Evolutionary conservation across 1,284 basidiomycete genomes (phyloP), one percentile per base, ranked within the genome.

Genomic region (Rhodotorula sp.): DNA sequence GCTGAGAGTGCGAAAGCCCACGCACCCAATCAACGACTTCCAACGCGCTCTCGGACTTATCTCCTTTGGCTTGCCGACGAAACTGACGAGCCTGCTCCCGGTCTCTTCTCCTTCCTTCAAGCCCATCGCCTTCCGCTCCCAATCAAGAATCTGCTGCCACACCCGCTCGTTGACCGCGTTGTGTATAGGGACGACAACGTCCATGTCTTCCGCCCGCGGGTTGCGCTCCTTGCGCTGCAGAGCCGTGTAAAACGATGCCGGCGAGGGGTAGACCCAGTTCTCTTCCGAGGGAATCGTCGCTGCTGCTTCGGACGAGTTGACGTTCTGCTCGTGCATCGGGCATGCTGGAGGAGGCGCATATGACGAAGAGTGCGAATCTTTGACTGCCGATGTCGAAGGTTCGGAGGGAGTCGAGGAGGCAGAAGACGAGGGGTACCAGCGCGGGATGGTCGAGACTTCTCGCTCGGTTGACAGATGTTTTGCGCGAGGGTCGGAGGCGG

Each of bases 91-190:
- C 81, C 87, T 88, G 57, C 89, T 77, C 13, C 24, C 62, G 46
- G 63, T 63, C 51, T 64, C 57, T 81, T 83, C 64, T 89, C 89
- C 16, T 88, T 88, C 91, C 77, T 87, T 84, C 30, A 64, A 51
- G 0, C 66, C 61, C 50, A 67, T n/a, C 13, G 4, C 89, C 87
- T 15, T 82, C 30, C 68, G 81, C 80, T 99, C 95, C 95, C 95
- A 99, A 71, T 86, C 87, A 78, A 94, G 81, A 59, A 99, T 86
- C 80, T 96, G 89, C 59, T 84, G 82, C 95, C 95, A 99, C 6
- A 94, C 92, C 69, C 90, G 88, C 81, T 99, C 96, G 79, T 99
- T 99, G 69, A 99, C 96, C 44, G 95, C 95, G 78, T 99, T 99
- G 81, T 99, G 95, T 67, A 99, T 99, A 11, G 95, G 95, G 11